phyloP scores from a whole-genome alignment of 805 yeast genomes.

The Jamesozyma spencerorum region DNA sequence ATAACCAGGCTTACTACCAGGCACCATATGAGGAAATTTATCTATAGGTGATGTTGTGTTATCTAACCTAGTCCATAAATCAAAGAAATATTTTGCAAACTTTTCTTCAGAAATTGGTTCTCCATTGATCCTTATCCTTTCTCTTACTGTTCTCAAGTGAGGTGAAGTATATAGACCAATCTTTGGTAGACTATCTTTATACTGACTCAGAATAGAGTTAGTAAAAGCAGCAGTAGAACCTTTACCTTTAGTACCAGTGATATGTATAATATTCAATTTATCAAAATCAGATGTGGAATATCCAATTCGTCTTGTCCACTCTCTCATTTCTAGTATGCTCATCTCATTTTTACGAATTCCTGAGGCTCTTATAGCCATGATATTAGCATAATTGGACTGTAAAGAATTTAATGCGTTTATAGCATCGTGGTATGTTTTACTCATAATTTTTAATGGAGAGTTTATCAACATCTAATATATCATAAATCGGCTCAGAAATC shows the following conservation, averaged over 20 bases:
- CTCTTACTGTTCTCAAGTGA: conserved; percentile 86
- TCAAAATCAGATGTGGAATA: conserved; percentile 60
- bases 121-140: conserved; percentile 82
- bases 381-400: conserved; percentile 84
- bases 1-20: conserved; percentile 78
- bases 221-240: conserved; percentile 97
- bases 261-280: conserved; percentile 70
- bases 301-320: conserved; percentile 67
- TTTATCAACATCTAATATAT: conserved; percentile 10
- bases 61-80: conserved; percentile 80
- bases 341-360: conserved; percentile 57
- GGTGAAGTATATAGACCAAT: conserved; percentile 96
- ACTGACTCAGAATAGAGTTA: conserved; percentile 67
- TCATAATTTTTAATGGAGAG: conserved; percentile 15
- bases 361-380: conserved; percentile 69
- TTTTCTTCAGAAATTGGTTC: conserved; percentile 69
- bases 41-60: conserved; percentile 43
- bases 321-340: conserved; percentile 77
- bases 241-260: conserved; percentile 97
- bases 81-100: conserved; percentile 85
- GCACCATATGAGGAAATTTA: conserved; percentile 64
- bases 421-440: conserved; percentile 52
- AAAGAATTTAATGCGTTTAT: conserved; percentile 71
- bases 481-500: too few species aligned
- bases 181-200: conserved; percentile 38